Percentiles rank a stretch among this genome's conserved stretches.
These are phyloP conservation scores for Phylloboletellus chloephorus DNA, from an alignment of 1,284 basidiomycete species.

Conservation along the genomic window DNA sequence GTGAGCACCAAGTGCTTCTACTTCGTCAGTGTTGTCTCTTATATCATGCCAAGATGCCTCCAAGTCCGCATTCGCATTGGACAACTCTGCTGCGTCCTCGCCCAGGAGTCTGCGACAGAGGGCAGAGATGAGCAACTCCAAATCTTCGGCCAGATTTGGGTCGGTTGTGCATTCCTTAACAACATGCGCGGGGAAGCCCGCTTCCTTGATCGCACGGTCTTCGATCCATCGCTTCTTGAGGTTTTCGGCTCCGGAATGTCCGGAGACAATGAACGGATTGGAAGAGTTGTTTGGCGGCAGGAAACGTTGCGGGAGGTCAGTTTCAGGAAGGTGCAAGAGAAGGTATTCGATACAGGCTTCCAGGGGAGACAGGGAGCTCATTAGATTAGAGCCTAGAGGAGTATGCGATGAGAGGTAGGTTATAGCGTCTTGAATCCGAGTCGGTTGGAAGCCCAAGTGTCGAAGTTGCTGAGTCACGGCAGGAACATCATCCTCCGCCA, in stretches of 20 bases:
- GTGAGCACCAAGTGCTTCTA: constrained; percentile 63
- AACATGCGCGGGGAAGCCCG: constrained; percentile 74
- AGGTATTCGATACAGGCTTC: constrained; percentile 75
- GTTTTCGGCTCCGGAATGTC: constrained; percentile 56
- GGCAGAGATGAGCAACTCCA: constrained; percentile 46
- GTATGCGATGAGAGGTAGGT: constrained; percentile 52
- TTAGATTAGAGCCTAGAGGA: constrained; percentile 45
- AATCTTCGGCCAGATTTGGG: constrained; percentile 39
- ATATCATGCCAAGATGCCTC: constrained; percentile 13
- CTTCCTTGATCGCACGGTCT: constrained; percentile 78
- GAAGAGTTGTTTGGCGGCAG: constrained; percentile 61
- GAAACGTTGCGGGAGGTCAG: constrained; percentile 66
- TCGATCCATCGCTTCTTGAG: constrained; percentile 78
- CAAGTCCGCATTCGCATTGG: constrained; percentile 9
- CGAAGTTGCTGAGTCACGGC: constrained; percentile 42
- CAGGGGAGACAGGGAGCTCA: constrained; percentile 45
- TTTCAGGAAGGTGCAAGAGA: constrained; percentile 71
- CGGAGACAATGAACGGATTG: constrained; percentile 59
- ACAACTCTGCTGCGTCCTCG: constrained; percentile 28
- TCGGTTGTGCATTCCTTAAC: constrained; percentile 54
- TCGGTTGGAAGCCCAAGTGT: constrained; percentile 51
- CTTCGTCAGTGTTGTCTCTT: constrained; percentile 46
- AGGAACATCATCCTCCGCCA: constrained; percentile 43
- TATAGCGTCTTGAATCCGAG: constrained; percentile 47
- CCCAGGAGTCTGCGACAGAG: constrained; percentile 50